Base-by-base conservation (phyloP, 768 basidiomycete species). In the Hericium erinaceus region DNA sequence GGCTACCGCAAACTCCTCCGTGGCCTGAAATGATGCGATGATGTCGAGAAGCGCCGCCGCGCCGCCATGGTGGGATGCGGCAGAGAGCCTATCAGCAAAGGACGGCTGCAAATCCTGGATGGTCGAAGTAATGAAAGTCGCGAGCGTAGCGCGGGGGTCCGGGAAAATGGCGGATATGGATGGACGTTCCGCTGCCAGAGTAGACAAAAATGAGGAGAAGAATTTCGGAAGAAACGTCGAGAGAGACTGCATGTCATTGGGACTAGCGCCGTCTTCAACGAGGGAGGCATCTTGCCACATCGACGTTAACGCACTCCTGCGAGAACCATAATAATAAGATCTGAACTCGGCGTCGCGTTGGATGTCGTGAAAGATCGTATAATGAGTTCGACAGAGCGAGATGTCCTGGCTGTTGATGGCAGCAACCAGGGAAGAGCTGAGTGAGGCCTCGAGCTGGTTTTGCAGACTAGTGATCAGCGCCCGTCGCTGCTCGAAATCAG, bases 291-390 rank as follows among this genome's bases (percentile, higher is more conserved):
- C 73, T 62, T 82, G 78, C 95, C 95, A 98, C 58, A 78, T 64
- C 15, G 81, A 72, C 44, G 91, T 75, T 13, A 95, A 69, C 15
- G 74, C 64, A 13, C 80, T 76, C 57, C 92, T 77, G 28, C 92
- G 77, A 10, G 91, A 87, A 12, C 90, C 90, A 70, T 92, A 91
- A 74, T 98, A 99, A 68, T 97, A 98, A 66, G 88, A 89, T 58
- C 90, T 79, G 69, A 95, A 99, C 68, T 98, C 97, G 2, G 83
- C 78, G 69, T 94, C 93, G 53, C 95, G 80, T 64, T 95, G 89
- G 58, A 99, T 98, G 64, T 88, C 82, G 57, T 81, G 82, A 69
- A 98, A 99, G 52, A 98, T 93, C 22, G 80, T 74, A 64, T 87
- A 93, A 70, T 92, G 93, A 53, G 78, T 77, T 59, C 83, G 82